A percentile compares a stretch with the other conserved stretches of the same genome.
Evolutionary conservation across 2,329 filamentous ascomycete species (phyloP).

Genomic region (Phialemoniopsis sp.): DNA sequence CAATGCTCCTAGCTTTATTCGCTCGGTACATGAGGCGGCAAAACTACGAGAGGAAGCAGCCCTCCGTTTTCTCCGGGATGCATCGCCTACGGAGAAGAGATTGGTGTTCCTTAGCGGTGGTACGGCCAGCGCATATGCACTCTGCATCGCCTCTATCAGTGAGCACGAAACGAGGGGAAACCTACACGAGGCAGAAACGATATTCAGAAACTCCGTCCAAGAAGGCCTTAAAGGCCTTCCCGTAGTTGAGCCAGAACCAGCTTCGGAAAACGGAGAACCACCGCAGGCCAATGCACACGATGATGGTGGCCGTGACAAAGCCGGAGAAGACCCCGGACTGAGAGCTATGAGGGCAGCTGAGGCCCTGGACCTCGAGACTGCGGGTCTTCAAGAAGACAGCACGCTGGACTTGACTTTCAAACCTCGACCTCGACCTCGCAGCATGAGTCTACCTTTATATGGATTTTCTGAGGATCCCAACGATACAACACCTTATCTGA

Average conservation of each 20-base stretch:
- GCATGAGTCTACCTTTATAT: conserved; percentile 45
- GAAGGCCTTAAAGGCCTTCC: conserved; percentile 38
- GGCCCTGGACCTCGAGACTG: conserved; percentile 50
- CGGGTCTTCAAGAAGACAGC: conserved; percentile 43
- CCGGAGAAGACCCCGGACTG: conserved; percentile 42
- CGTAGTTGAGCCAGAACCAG: neutral
- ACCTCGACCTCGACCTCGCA: conserved; percentile 34
- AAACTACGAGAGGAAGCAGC: conserved; percentile 42
- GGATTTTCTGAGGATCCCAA: conserved; percentile 10
- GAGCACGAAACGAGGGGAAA: conserved; percentile 46
- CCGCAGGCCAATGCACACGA: neutral
- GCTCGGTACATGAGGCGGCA: conserved; percentile 45
- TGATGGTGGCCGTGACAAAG: conserved; percentile 7
- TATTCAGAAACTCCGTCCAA: conserved; percentile 47
- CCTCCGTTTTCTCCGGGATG: conserved; percentile 42
- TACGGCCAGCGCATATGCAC: conserved; percentile 46
- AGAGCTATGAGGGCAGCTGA: conserved; percentile 57
- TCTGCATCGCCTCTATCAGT: conserved; percentile 52
- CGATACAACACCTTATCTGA: too few species aligned
- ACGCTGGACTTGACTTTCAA: conserved; percentile 41
- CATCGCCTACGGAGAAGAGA: conserved; percentile 41
- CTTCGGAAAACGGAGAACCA: conserved; percentile 12
- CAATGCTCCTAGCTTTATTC: conserved; percentile 35
- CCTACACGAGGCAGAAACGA: conserved; percentile 39
- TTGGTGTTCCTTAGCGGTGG: conserved; percentile 60